Percentiles rank a stretch among this genome's conserved stretches.
phyloP scores from a whole-genome alignment of 495 filamentous ascomycete genomes.

The Xylaria grammica region DNA sequence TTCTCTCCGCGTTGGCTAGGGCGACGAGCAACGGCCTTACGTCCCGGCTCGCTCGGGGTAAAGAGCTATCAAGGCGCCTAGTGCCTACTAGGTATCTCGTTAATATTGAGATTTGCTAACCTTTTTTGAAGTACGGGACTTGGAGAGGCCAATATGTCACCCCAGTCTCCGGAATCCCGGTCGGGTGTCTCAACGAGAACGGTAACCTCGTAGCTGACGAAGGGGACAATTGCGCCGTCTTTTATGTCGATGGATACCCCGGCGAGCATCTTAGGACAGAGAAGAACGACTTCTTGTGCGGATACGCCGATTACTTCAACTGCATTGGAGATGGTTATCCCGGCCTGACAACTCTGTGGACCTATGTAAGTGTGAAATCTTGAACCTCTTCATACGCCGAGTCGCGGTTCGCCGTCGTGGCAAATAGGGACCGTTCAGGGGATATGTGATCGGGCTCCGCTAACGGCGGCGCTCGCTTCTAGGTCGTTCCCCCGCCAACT shows the following conservation, averaged over 20 bases:
- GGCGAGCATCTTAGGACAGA: background rate
- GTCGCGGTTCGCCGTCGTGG: too few species aligned
- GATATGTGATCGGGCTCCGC: too few species aligned
- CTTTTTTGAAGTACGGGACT: background rate
- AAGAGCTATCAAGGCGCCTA: background rate
- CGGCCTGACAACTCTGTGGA: background rate
- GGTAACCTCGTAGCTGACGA: background rate
- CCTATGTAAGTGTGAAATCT: background rate
- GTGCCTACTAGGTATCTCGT: background rate
- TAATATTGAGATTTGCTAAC: background rate
- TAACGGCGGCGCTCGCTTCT: background rate
- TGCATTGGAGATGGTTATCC: background rate
- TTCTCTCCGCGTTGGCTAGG: background rate
- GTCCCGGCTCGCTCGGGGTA: background rate
- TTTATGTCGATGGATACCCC: background rate
- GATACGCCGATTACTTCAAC: background rate
- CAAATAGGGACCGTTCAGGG: too few species aligned
- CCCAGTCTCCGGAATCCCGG: background rate
- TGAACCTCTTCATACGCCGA: background rate
- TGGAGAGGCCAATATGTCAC: constrained; percentile 1
- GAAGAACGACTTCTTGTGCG: background rate
- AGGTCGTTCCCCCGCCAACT: background rate
- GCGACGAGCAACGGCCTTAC: too few species aligned
- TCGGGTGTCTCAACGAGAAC: background rate
- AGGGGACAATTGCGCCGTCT: background rate